Conservation (phyloP, 805 yeast genomes). For the Pichia paraexigua region DNA sequence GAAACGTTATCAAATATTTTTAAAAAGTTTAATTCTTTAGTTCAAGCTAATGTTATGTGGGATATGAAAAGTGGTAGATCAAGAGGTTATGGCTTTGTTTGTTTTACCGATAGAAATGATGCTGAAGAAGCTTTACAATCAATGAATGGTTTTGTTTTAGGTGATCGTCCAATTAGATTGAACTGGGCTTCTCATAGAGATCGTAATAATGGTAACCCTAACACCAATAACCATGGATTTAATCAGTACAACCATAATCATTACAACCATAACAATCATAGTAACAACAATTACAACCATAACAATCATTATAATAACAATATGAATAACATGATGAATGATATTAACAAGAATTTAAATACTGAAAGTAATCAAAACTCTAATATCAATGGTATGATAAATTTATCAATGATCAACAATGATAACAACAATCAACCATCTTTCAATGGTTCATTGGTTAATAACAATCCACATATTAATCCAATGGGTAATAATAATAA, state of each 20-base stretch:
- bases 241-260: constrained; percentile 1
- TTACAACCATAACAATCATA: constrained; percentile 10
- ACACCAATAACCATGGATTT: background rate
- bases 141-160: constrained; percentile 67
- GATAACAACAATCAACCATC: background rate
- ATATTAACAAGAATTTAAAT: background rate
- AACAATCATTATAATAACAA: constrained; percentile 10
- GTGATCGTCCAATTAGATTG: constrained; percentile 71
- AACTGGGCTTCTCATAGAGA: constrained; percentile 84
- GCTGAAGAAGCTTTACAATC: constrained; percentile 66
- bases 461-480: background rate
- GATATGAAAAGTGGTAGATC: constrained; percentile 92
- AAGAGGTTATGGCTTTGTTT: constrained; percentile 86
- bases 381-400: background rate
- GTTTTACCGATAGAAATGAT: constrained; percentile 56
- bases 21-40: constrained; percentile 45
- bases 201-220: constrained; percentile 10
- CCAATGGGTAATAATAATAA: constrained; percentile 1
- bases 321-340: constrained; percentile 1
- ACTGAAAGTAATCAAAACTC: background rate
- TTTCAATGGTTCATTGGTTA: background rate
- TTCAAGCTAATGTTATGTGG: constrained; percentile 94
- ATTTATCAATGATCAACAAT: background rate
- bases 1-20: constrained; percentile 57
- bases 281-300: constrained; percentile 11